Percentiles rank a stretch among this genome's conserved stretches.
Conservation (phyloP, 257 asterid species). For the Sherardia arvensis region DNA sequence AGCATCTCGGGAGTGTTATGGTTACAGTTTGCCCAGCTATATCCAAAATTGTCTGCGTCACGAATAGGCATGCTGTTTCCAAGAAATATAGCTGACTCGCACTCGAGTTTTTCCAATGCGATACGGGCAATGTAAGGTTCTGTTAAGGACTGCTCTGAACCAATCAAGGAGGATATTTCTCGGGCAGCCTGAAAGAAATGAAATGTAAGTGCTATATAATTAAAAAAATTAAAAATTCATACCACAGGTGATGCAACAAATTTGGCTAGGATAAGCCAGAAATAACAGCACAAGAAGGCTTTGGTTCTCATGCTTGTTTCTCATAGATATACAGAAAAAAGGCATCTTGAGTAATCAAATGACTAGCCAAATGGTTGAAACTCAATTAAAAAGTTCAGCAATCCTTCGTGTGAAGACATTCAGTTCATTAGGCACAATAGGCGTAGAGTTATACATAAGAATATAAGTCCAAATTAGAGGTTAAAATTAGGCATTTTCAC, state of each 20-base stretch:
- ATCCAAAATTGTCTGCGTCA: slow-evolving; percentile 88
- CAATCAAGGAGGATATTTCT: slow-evolving; percentile 61
- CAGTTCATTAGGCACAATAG: neutral
- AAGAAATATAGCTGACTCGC: slow-evolving; percentile 73
- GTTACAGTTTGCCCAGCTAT: slow-evolving; percentile 42
- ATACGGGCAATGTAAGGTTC: slow-evolving; percentile 85
- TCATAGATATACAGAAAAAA: neutral
- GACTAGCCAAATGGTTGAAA: neutral
- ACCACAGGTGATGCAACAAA: neutral
- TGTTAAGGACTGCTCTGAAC: slow-evolving; percentile 65
- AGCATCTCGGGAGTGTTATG: slow-evolving; percentile 32
- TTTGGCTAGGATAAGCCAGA: neutral
- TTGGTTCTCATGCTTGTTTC: neutral
- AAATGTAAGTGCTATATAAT: slow-evolving; percentile 10
- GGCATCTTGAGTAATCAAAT: neutral
- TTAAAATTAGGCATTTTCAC: neutral
- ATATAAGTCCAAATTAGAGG: neutral
- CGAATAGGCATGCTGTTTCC: slow-evolving; percentile 99
- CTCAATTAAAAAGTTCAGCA: neutral
- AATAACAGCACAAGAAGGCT: neutral
- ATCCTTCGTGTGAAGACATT: neutral
- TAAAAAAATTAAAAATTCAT: neutral
- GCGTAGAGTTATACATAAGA: neutral
- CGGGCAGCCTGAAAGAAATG: slow-evolving; percentile 55
- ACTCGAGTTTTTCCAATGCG: slow-evolving; percentile 38